phyloP scores from a whole-genome alignment of 192 early-diverging fungal genomes.

The Rhizoclosmatium sp. region DNA sequence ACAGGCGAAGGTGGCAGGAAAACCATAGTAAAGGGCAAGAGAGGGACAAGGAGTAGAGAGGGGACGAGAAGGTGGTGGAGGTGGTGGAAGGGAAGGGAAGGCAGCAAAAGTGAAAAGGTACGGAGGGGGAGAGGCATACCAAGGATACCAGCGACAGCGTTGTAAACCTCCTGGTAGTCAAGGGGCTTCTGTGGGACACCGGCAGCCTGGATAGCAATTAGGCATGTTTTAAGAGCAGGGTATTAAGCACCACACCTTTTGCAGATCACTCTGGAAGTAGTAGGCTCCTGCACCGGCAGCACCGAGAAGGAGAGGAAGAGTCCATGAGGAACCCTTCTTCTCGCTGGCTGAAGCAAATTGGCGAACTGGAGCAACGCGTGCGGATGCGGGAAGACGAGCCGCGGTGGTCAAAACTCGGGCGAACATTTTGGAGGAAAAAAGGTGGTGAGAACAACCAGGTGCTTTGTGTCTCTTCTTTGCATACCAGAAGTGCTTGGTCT shows the following conservation, averaged over 20 bases:
- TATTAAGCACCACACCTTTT: slow-evolving; percentile 10
- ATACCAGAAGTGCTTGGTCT: too few species aligned
- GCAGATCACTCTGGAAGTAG: slow-evolving; percentile 30
- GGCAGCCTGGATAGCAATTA: not conserved
- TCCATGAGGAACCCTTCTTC: slow-evolving; percentile 27
- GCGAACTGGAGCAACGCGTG: not conserved
- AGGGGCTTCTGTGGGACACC: slow-evolving; percentile 20
- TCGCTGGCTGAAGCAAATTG: slow-evolving; percentile 7
- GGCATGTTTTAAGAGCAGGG: too few species aligned
- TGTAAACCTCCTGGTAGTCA: slow-evolving; percentile 55
- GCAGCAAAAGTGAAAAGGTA: too few species aligned
- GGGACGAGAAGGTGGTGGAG: too few species aligned
- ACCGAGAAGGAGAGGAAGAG: slow-evolving; percentile 15
- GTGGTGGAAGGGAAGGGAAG: too few species aligned
- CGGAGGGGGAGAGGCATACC: not conserved
- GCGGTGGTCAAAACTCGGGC: not conserved
- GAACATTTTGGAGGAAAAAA: not conserved
- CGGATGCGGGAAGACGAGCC: not conserved
- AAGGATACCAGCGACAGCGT: slow-evolving; percentile 38
- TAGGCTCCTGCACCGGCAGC: slow-evolving; percentile 34
- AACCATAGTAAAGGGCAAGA: not conserved
- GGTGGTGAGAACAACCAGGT: too few species aligned
- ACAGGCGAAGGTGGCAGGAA: not conserved
- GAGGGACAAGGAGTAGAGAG: not conserved
- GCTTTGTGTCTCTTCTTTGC: too few species aligned